Evolutionary conservation across 805 yeast genomes (phyloP), one percentile per base, ranked within the genome.

Genomic region (Barnettozyma populi): DNA sequence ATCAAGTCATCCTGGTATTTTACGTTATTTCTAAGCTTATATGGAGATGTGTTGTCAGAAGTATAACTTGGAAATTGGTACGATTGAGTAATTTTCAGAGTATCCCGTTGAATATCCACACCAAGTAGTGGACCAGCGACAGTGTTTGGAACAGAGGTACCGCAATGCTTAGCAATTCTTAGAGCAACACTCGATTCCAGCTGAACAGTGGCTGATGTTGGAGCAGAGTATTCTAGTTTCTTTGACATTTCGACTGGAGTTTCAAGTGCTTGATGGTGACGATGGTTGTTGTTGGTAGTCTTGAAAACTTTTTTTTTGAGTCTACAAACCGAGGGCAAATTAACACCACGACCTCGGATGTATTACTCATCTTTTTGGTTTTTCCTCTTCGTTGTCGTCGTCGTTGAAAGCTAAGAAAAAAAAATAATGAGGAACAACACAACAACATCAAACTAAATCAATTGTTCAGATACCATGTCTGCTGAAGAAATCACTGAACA

Each of bases 91-190:
- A 74, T 63, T 44, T 69, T 66, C 14, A 74, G 59, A 32, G 77
- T 70, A 11, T 70, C 66, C 31, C 63, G 70, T 47, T 76, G 78
- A 48, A 77, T 78, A 61, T 83, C 88, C 50, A 82, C 71, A n/a
- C 95, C 95, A 48, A 82, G 78, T 46, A 87, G 71, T 35, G 88
- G 81, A 19, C 95, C 95, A 25, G 82, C 72, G 50, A 75, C 82
- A 24, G 79, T 68, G 36, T 79, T 71, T 38, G 90, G 86, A 59
- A 71, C 74, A 56, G 76, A 67, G 47, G 81, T 85, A 19, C 86
- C 72, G 9, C 86, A 79, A 62, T 84, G 86, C 64, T 82, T 80
- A 56, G 82, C 70, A 48, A 86, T 72, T 54, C 82, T 81, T 56
- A 79, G 60, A 55, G 80, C 76, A 69, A 74, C 57, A 44, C 59